Percentiles rank a stretch among this genome's conserved stretches.
phyloP scores from a whole-genome alignment of 257 asterid genomes.

The Solanum corneliomulleri region DNA sequence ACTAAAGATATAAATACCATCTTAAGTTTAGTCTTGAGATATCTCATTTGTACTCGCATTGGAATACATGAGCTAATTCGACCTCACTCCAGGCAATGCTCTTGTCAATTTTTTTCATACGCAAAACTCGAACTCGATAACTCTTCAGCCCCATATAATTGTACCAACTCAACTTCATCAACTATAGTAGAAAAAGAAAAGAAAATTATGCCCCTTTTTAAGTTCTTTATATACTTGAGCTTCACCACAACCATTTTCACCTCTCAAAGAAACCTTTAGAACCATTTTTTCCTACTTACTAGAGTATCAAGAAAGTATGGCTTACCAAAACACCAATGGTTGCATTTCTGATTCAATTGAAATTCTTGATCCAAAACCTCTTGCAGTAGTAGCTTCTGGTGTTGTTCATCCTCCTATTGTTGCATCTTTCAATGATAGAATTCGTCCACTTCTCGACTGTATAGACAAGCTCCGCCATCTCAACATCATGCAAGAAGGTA shows the following conservation, averaged over 20 bases:
- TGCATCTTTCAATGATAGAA: constrained; percentile 23
- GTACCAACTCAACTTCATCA: neutral
- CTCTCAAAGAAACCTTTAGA: neutral
- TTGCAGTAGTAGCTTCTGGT: neutral
- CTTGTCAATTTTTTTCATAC: rapidly evolving
- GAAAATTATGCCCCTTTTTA: neutral
- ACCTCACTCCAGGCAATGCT: rapidly evolving
- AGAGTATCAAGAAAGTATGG: neutral
- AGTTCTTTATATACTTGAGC: neutral
- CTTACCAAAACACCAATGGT: neutral
- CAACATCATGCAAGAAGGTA: constrained; percentile 35
- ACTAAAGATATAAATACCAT: no score
- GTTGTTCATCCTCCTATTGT: constrained; percentile 17
- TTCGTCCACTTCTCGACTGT: constrained; percentile 31
- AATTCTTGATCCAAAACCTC: neutral
- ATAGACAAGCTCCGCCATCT: constrained; percentile 31
- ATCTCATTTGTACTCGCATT: no score
- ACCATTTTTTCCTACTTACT: neutral
- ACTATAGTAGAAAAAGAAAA: no score
- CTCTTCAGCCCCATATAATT: no score
- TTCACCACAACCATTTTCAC: neutral
- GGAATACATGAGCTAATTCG: no score
- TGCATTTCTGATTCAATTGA: neutral
- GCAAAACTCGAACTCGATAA: no score
- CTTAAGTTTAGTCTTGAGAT: no score